Percentiles rank a stretch among this genome's conserved stretches.
Conservation (phyloP, 2,329 filamentous ascomycete species). For the Penicillium sp. region DNA sequence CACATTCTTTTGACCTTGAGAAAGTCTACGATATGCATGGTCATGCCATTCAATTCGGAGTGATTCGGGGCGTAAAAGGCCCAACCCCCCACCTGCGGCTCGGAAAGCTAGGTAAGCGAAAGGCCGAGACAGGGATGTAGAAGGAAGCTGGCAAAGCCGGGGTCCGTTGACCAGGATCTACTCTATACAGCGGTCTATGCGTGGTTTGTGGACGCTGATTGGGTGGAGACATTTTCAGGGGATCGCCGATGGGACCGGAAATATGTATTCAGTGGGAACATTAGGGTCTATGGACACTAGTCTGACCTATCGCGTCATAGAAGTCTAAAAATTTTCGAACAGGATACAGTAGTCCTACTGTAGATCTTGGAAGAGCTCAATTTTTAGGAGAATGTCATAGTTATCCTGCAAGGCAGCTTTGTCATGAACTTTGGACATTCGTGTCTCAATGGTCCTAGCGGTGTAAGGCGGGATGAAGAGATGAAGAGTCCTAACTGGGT, state of each 20-base stretch:
- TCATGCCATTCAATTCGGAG: not conserved
- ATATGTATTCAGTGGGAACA: not conserved
- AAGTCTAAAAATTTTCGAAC: not conserved
- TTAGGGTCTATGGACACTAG: not conserved
- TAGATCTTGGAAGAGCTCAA: not conserved
- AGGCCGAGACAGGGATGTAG: slow-evolving; percentile 20
- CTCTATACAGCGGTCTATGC: not conserved
- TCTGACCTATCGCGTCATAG: not conserved
- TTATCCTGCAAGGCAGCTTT: no score
- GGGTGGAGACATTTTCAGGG: not conserved
- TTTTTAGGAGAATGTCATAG: not conserved
- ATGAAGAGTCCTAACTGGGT: slow-evolving; percentile 7
- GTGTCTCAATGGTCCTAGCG: not conserved
- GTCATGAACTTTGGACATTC: no score
- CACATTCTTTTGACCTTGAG: not conserved
- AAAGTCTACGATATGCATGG: not conserved
- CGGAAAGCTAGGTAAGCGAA: slow-evolving; percentile 13
- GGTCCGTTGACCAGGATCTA: slow-evolving; percentile 3
- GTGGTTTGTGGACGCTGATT: not conserved
- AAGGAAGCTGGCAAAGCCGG: slow-evolving; percentile 10
- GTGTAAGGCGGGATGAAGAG: slow-evolving; percentile 1
- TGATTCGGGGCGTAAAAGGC: not conserved
- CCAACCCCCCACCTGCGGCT: slow-evolving; percentile 19
- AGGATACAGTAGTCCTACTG: no score
- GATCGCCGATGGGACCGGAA: not conserved